phyloP scores from a whole-genome alignment of 2,329 filamentous ascomycete genomes.

The Xylariaceae sp. region DNA sequence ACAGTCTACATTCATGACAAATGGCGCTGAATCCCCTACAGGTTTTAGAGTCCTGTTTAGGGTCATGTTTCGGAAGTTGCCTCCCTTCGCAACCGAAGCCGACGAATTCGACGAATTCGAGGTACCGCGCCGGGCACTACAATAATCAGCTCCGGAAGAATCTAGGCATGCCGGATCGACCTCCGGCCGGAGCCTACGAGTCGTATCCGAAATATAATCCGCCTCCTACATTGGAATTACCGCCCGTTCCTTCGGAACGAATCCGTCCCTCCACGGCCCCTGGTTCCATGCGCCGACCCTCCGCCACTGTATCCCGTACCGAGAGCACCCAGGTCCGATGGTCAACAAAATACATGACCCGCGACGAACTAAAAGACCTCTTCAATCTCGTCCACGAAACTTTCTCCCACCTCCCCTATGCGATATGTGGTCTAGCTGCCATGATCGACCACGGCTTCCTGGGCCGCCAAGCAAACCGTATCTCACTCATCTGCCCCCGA shows the following conservation, averaged over 20 bases:
- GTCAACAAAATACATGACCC: slow-evolving; percentile 25
- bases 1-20: not conserved
- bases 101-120: not conserved
- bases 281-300: not conserved
- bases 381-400: slow-evolving; percentile 36
- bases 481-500: slow-evolving; percentile 40
- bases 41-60: slow-evolving; percentile 12
- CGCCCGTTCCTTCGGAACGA: not conserved
- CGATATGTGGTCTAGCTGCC: slow-evolving; percentile 41
- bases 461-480: slow-evolving; percentile 26
- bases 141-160: slow-evolving; percentile 19
- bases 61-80: slow-evolving; percentile 12
- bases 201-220: not conserved
- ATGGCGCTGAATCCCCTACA: not conserved
- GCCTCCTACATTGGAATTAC: not conserved
- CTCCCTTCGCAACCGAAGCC: slow-evolving; percentile 3
- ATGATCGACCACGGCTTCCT: slow-evolving; percentile 40
- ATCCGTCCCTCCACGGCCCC: too few species aligned
- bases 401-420: slow-evolving; percentile 42
- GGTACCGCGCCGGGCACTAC: slow-evolving; percentile 6
- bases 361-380: slow-evolving; percentile 33
- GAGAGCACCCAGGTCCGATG: slow-evolving; percentile 6
- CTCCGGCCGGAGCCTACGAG: not conserved
- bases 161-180: slow-evolving; percentile 10
- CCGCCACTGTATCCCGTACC: not conserved